phyloP scores from a whole-genome alignment of 495 filamentous ascomycete species.

The Neurospora terricola region DNA sequence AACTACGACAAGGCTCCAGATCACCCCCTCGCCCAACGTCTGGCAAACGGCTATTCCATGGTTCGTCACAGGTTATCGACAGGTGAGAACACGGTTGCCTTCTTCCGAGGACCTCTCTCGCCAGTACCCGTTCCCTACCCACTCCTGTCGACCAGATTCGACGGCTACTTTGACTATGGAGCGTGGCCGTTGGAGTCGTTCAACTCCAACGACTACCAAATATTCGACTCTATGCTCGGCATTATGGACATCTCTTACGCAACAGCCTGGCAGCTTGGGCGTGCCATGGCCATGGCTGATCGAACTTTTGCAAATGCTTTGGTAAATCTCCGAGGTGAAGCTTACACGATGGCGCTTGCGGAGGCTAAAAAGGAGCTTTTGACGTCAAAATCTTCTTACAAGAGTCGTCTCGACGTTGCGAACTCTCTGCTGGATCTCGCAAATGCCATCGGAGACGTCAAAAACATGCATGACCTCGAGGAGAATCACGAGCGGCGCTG shows the following conservation, averaged over 20 bases:
- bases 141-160: constrained; percentile 5
- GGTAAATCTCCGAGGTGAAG: constrained; percentile 9
- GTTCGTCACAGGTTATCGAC: constrained; percentile 22
- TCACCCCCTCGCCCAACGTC: constrained; percentile 5
- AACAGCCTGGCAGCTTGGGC: constrained; percentile 38
- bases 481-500: too few species aligned
- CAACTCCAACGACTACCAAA: constrained; percentile 26
- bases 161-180: too few species aligned
- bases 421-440: too few species aligned
- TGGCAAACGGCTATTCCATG: constrained; percentile 32
- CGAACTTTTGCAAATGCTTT: constrained; percentile 17
- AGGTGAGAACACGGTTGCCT: constrained; percentile 30
- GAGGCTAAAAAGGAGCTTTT: too few species aligned
- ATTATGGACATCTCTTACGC: constrained; percentile 42
- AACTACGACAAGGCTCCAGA: too few species aligned
- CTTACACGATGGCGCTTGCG: neutral
- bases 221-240: constrained; percentile 31
- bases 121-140: constrained; percentile 12
- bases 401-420: too few species aligned
- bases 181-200: constrained; percentile 19
- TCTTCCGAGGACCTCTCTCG: constrained; percentile 32
- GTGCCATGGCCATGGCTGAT: constrained; percentile 24
- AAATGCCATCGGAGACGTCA: too few species aligned
- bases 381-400: too few species aligned
- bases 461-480: too few species aligned